Evolutionary conservation across 768 basidiomycete species (phyloP).

Genomic region (Royoungia palumana): DNA sequence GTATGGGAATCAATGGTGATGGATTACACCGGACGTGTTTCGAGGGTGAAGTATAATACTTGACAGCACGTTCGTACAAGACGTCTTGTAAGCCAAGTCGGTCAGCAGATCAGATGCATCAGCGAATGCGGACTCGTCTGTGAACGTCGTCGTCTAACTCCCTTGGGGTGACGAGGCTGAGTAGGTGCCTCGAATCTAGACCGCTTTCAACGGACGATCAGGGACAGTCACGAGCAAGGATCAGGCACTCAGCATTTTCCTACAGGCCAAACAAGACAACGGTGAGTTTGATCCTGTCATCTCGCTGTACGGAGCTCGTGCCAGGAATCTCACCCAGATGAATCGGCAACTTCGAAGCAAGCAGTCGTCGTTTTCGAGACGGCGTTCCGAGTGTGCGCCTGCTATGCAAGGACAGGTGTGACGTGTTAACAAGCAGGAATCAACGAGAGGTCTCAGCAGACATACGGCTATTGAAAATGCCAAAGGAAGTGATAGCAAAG

Average conservation of each 20-base stretch:
- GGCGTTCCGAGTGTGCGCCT: too few relatives aligned
- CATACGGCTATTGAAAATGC: too few relatives aligned
- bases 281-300: conserved; percentile 95
- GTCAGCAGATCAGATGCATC: neutral
- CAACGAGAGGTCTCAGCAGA: too few relatives aligned
- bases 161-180: conserved; percentile 83
- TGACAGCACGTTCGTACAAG: conserved; percentile 81
- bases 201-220: conserved; percentile 55
- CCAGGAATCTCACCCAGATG: too few relatives aligned
- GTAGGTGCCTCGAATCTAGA: conserved; percentile 88
- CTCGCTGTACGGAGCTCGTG: too few relatives aligned
- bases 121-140: conserved; percentile 45
- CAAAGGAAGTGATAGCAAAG: too few relatives aligned
- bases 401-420: too few relatives aligned
- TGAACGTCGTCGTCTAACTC: conserved; percentile 88
- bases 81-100: conserved; percentile 75
- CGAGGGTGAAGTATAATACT: conserved; percentile 91
- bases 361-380: too few relatives aligned
- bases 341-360: too few relatives aligned
- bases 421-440: too few relatives aligned
- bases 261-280: conserved; percentile 90
- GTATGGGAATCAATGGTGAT: conserved; percentile 44
- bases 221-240: neutral
- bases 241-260: conserved; percentile 71
- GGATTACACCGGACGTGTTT: conserved; percentile 73